Conservation (phyloP, 257 asterid genomes). For the Mitragyna speciosa region DNA sequence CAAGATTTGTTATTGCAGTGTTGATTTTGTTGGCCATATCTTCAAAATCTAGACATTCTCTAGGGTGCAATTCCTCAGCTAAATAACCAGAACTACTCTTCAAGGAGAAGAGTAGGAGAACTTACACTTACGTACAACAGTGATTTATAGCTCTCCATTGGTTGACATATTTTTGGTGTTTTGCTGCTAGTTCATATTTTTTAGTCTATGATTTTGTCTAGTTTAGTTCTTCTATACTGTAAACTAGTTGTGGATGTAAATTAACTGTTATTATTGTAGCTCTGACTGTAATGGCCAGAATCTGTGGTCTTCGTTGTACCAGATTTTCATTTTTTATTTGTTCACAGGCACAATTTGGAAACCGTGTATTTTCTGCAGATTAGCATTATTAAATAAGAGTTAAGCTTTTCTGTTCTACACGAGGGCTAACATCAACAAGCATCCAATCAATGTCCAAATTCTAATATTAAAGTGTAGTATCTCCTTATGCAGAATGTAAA, state of each 20-base stretch:
- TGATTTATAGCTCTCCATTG: background rate
- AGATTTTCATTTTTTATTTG: background rate
- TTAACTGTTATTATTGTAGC: background rate
- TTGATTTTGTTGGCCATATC: background rate
- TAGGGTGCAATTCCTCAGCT: background rate
- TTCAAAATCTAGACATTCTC: background rate
- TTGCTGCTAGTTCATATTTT: background rate
- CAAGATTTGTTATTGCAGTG: background rate
- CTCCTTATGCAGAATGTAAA: slow-evolving; percentile 60
- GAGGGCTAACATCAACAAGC: background rate
- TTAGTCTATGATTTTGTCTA: background rate
- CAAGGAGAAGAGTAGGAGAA: background rate
- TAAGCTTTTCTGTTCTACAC: background rate
- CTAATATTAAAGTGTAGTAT: slow-evolving; percentile 11
- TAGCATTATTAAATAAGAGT: background rate
- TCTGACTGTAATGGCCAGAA: background rate
- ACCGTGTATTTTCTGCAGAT: background rate
- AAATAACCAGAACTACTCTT: background rate
- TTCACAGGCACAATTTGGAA: background rate
- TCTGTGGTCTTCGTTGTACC: background rate
- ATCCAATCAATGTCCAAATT: background rate
- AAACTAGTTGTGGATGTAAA: background rate
- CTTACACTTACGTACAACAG: background rate
- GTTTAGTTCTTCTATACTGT: background rate
- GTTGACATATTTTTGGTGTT: background rate